Percentiles rank a stretch among this genome's conserved stretches.
phyloP scores from a whole-genome alignment of 2,329 filamentous ascomycete genomes.

The Boeremia lycopersici region DNA sequence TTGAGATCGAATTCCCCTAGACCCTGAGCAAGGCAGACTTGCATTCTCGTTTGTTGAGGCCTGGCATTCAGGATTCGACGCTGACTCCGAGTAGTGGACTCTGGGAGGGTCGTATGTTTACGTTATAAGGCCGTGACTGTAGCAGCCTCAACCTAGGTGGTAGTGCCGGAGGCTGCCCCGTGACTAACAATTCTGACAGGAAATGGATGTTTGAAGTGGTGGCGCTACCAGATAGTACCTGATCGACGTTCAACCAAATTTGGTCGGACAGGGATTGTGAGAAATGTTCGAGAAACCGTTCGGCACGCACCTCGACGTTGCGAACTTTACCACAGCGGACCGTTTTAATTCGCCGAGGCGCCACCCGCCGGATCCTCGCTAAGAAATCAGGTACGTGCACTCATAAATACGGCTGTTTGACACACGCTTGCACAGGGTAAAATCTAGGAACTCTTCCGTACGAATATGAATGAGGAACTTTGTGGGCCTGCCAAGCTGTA shows the following conservation, averaged over 20 bases:
- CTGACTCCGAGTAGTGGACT: not conserved
- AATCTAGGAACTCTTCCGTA: not conserved
- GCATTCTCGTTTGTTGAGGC: too few relatives aligned
- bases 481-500: not conserved
- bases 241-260: slow-evolving; percentile 9
- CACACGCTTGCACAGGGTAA: not conserved
- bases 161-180: slow-evolving; percentile 1
- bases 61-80: not conserved
- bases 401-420: slow-evolving; percentile 1
- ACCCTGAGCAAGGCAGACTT: too few relatives aligned
- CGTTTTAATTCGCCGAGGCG: slow-evolving; percentile 8
- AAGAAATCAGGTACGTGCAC: not conserved
- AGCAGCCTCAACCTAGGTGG: slow-evolving; percentile 3
- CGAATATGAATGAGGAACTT: not conserved
- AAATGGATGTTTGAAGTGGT: slow-evolving; percentile 8
- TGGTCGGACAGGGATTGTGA: not conserved
- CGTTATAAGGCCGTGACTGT: not conserved
- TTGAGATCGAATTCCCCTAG: too few relatives aligned
- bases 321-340: slow-evolving; percentile 6
- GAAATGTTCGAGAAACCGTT: slow-evolving; percentile 2
- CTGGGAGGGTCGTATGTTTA: not conserved
- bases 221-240: slow-evolving; percentile 4
- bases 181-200: slow-evolving; percentile 12
- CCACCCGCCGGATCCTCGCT: slow-evolving; percentile 1
- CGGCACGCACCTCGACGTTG: slow-evolving; percentile 3